Conservation (phyloP, 2,329 filamentous ascomycete genomes). For the Penicillium frequentans region DNA sequence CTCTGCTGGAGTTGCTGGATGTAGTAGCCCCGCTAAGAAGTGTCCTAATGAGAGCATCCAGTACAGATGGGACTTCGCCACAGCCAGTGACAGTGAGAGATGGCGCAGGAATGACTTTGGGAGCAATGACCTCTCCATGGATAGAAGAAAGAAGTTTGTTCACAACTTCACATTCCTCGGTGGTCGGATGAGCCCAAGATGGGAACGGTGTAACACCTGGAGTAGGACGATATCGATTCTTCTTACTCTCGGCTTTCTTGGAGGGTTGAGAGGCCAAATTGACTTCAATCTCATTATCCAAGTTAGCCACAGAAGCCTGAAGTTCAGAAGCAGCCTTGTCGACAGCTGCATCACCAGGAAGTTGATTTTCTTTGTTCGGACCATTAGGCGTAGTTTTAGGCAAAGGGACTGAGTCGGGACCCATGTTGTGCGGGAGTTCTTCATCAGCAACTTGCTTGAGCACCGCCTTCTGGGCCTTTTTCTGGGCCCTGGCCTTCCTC, state of each 20-base stretch:
- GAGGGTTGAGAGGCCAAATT: neutral
- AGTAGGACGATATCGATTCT: conserved; percentile 50
- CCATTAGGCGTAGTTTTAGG: neutral
- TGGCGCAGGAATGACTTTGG: conserved; percentile 67
- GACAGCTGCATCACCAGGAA: neutral
- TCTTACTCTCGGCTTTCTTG: conserved; percentile 13
- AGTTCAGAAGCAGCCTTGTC: neutral
- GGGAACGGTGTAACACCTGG: conserved; percentile 66
- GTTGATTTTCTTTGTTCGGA: conserved; percentile 10
- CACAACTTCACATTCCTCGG: conserved; percentile 69
- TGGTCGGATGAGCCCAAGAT: conserved; percentile 63
- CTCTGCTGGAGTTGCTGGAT: conserved; percentile 61
- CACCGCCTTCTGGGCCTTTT: neutral
- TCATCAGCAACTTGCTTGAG: conserved; percentile 25
- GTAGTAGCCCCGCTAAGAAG: conserved; percentile 63
- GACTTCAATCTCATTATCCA: neutral
- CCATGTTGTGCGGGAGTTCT: conserved; percentile 60
- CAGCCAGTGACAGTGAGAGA: conserved; percentile 71
- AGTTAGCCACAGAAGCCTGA: neutral
- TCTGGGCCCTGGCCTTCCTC: neutral
- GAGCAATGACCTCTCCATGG: conserved; percentile 66
- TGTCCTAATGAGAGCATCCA: conserved; percentile 64
- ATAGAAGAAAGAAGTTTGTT: conserved; percentile 62
- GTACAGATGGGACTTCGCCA: conserved; percentile 64
- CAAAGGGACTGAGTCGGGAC: conserved; percentile 16